Evolutionary conservation across 2,329 filamentous ascomycete species (phyloP).

Genomic region (Emergomyces pasteurianus): DNA sequence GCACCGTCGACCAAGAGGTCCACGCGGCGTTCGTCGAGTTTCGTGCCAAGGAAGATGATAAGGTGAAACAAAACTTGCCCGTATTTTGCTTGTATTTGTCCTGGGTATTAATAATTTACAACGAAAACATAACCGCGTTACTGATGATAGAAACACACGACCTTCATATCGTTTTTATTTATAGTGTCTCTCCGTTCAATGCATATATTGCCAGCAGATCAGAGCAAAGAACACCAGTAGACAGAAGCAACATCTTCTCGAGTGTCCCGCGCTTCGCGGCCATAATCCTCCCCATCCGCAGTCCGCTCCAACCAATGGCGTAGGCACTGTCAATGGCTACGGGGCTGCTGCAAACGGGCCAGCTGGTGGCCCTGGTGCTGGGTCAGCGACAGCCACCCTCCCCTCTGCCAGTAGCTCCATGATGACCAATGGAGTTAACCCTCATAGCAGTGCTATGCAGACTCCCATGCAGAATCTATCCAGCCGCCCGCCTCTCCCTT

Average conservation of each 20-base stretch:
- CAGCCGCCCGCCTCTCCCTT: conserved; percentile 29
- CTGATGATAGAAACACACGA: conserved; percentile 23
- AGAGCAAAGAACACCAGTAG: conserved; percentile 42
- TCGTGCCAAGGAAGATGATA: conserved; percentile 42
- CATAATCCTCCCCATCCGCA: conserved; percentile 34
- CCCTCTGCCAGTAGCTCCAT: conserved; percentile 31
- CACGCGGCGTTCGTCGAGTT: conserved; percentile 43
- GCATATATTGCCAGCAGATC: conserved; percentile 42
- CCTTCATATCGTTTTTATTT: conserved; percentile 7
- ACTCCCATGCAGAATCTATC: conserved; percentile 29
- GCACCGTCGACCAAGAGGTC: conserved; percentile 41
- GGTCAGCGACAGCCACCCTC: conserved; percentile 22
- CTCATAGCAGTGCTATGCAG: conserved; percentile 33
- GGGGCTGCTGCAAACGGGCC: conserved; percentile 30
- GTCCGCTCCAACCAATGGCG: conserved; percentile 28
- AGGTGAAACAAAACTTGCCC: conserved; percentile 23
- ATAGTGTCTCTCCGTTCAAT: conserved; percentile 41
- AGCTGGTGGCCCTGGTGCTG: conserved; percentile 19
- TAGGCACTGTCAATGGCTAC: conserved; percentile 31
- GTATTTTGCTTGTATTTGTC: conserved; percentile 24
- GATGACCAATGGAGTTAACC: conserved; percentile 34
- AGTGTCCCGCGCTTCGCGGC: conserved; percentile 37
- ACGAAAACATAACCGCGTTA: conserved; percentile 8
- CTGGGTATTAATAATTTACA: conserved; percentile 26
- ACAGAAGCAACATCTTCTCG: conserved; percentile 40